phyloP scores from a whole-genome alignment of 1,284 basidiomycete species.

The Ganoderma sinense region DNA sequence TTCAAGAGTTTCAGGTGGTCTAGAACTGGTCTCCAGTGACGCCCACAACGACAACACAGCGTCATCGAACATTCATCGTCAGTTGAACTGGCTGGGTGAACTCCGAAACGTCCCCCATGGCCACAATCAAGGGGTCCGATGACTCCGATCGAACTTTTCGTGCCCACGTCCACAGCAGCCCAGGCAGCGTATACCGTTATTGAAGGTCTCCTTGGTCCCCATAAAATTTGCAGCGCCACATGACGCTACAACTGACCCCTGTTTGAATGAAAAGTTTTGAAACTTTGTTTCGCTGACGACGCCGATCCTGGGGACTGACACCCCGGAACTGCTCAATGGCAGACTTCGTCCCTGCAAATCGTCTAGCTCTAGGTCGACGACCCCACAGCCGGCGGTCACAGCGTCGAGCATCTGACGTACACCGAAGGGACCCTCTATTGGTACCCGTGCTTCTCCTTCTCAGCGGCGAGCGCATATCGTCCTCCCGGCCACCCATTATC shows the following conservation, averaged over 20 bases:
- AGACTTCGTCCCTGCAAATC: constrained; percentile 2
- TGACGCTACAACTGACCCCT: background rate
- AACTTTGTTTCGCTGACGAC: constrained; percentile 7
- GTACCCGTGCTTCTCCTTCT: constrained; percentile 16
- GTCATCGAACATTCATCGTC: background rate
- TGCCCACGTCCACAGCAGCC: background rate
- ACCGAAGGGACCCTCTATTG: constrained; percentile 18
- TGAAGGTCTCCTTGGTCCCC: background rate
- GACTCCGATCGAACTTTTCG: background rate
- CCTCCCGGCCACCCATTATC: constrained; percentile 12
- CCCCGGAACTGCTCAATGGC: constrained; percentile 4
- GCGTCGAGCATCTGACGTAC: constrained; percentile 23
- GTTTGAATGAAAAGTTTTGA: background rate
- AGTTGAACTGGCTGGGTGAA: background rate
- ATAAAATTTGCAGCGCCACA: constrained; percentile 8
- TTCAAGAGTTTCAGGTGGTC: background rate
- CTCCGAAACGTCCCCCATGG: background rate
- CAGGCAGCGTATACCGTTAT: background rate
- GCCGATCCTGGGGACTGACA: constrained; percentile 14
- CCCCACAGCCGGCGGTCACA: constrained; percentile 16
- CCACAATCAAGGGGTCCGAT: background rate
- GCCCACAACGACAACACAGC: background rate
- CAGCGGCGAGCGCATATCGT: background rate
- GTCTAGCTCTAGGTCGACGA: constrained; percentile 4
- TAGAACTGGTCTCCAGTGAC: background rate